Evolutionary conservation across 768 basidiomycete species (phyloP), one percentile per base, ranked within the genome.

Genomic region (Pholiota conissans): DNA sequence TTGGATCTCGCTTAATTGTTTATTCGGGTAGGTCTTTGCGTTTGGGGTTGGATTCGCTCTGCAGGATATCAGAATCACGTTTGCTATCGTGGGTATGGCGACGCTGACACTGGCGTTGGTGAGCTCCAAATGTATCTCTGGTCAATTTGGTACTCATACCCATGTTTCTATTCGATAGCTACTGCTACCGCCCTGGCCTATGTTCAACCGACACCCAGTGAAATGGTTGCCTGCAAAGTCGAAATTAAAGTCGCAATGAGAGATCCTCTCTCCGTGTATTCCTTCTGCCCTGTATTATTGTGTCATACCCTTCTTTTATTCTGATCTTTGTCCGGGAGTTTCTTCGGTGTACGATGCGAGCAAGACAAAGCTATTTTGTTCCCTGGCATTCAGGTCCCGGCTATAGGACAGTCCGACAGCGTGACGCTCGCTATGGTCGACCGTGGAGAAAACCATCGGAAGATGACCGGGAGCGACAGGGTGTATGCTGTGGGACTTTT

Each of bases 171-270:
- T 49, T 32, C 7, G 39, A 34, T 60, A 91, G 90, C 69, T 78
- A 47, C 74, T 85, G 11, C 58, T 91, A 3, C 90, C 90, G 0
- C 85, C 85, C 8, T 92, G 90, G 90, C 80, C 84, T 0, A 73
- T 81, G 70, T 89, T 77, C 72, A 87, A 85, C 61, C 69, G 69
- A 13, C 79, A 89, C 65, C 83, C 85, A 14, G 83, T 87, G 34
- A 74, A 78, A 60, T 89, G 86, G 87, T 70, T 87, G 16, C 76
- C 83, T 3, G 29, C 51, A 58, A 60, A 64, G 37, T 60, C 64
- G 72, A 79, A 66, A 69, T 70, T 55, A 42, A 49, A 62, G 49
- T 57, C 48, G 46, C 24, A 47, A 32, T 54, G 29, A 39, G n/a
- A 32, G 30, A 6, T 32, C 30, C 4, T 22, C 18, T 22, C 3